These are phyloP conservation scores for Fraxinus excelsior DNA, from an alignment of 257 asterid genomes.

Conservation along the genomic window DNA sequence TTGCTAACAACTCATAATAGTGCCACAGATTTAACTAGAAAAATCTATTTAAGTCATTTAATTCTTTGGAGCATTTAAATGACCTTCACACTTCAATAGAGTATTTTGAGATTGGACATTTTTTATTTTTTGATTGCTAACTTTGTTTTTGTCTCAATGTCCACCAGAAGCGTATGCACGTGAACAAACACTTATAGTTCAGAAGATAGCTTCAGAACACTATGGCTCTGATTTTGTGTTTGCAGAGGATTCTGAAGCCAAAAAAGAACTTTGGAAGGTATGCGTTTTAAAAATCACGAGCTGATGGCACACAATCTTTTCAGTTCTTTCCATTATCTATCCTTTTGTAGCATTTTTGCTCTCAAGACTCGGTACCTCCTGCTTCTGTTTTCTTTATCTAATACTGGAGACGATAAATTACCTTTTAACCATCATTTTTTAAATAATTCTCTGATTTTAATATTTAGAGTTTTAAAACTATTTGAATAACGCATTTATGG, in stretches of 20 bases:
- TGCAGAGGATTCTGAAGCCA: slow-evolving; percentile 84
- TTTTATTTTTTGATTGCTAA: slow-evolving; percentile 17
- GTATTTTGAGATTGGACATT: not conserved
- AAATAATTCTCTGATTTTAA: not conserved
- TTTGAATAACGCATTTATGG: not conserved
- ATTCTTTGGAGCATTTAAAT: slow-evolving; percentile 1
- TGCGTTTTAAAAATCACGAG: slow-evolving; percentile 11
- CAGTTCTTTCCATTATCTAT: not conserved
- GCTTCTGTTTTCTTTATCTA: not conserved
- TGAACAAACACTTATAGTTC: slow-evolving; percentile 88
- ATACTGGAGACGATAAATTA: not conserved
- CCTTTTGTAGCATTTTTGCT: not conserved
- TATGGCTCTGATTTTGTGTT: slow-evolving; percentile 86
- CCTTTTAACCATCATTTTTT: not conserved
- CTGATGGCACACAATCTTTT: not conserved
- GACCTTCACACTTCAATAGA: slow-evolving; percentile 15
- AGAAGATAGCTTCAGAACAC: slow-evolving; percentile 89
- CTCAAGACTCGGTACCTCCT: not conserved
- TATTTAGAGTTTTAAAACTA: not conserved
- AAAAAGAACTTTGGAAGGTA: slow-evolving; percentile 97
- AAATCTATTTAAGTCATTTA: not conserved
- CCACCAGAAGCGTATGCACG: slow-evolving; percentile 79
- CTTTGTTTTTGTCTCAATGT: slow-evolving; percentile 20
- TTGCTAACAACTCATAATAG: not conserved
- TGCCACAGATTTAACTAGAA: not conserved